Evolutionary conservation across 73 alveolate genomes (phyloP).

Genomic region (Chromera velia): DNA sequence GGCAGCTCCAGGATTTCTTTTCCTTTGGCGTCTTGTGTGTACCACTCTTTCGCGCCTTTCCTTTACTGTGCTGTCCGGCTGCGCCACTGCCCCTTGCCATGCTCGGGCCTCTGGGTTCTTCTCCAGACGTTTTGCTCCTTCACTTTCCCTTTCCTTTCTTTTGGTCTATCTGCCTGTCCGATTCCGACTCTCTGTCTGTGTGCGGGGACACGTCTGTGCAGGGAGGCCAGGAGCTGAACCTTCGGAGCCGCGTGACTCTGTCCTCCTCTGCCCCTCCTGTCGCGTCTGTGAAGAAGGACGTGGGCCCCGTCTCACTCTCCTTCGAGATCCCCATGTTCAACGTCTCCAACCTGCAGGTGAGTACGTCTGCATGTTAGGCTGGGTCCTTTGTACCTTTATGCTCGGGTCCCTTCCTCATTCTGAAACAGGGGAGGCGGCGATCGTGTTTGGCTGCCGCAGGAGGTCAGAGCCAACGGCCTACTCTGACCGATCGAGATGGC

Average conservation of each 20-base stretch:
- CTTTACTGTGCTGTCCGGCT: too few species aligned
- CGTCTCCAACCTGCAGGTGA: constrained; percentile 83
- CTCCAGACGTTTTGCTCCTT: too few species aligned
- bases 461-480: background rate
- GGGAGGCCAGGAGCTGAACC: background rate
- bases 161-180: too few species aligned
- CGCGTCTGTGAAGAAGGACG: constrained; percentile 64
- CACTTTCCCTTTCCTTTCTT: too few species aligned
- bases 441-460: background rate
- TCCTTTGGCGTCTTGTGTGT: too few species aligned
- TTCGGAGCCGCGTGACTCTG: background rate
- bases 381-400: background rate
- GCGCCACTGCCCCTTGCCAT: too few species aligned
- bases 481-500: background rate
- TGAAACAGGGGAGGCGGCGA: background rate
- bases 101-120: too few species aligned
- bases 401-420: background rate
- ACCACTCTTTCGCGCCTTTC: too few species aligned
- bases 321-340: constrained; percentile 96
- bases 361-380: background rate
- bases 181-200: too few species aligned
- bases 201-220: too few species aligned
- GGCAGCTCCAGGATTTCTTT: too few species aligned
- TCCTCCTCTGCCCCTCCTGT: constrained; percentile 8
- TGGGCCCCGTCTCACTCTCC: constrained; percentile 90